These are phyloP conservation scores for Chaetomium sp. DNA, from an alignment of 2,329 filamentous ascomycete species.

Conservation along the genomic window DNA sequence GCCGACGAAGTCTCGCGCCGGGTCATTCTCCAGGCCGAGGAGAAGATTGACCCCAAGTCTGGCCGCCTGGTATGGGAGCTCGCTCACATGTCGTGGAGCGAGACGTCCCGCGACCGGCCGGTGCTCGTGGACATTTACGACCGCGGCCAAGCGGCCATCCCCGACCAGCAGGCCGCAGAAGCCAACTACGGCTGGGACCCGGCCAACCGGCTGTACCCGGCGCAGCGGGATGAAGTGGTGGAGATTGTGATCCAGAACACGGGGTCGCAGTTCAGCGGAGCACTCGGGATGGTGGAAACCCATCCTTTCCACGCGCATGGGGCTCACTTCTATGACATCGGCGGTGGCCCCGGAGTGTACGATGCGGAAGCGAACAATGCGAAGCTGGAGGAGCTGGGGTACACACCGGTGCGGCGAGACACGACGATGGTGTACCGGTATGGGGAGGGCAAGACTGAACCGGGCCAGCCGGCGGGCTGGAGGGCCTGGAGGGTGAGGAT, in stretches of 20 bases:
- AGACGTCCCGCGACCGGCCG: conserved; percentile 30
- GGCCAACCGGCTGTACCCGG: conserved; percentile 42
- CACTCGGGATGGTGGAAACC: conserved; percentile 35
- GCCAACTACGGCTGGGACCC: conserved; percentile 50
- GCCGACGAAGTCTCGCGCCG: conserved; percentile 44
- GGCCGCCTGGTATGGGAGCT: conserved; percentile 34
- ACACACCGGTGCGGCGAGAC: conserved; percentile 35
- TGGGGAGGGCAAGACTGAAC: conserved; percentile 29
- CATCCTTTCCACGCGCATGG: conserved; percentile 53
- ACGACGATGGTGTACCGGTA: conserved; percentile 54
- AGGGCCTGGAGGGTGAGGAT: conserved; percentile 51
- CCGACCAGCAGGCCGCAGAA: conserved; percentile 45
- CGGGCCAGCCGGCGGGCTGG: conserved; percentile 47
- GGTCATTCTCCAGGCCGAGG: conserved; percentile 40
- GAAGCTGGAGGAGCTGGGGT: conserved; percentile 28
- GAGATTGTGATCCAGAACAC: conserved; percentile 40
- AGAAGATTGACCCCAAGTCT: conserved; percentile 29
- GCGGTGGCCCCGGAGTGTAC: conserved; percentile 47
- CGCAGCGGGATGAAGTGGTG: conserved; percentile 48
- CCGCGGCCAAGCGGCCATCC: conserved; percentile 38
- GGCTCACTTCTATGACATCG: conserved; percentile 47
- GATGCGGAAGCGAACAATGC: conserved; percentile 43
- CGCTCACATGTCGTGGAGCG: conserved; percentile 41
- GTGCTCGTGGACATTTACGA: conserved; percentile 49
- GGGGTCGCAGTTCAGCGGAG: conserved; percentile 34